These are phyloP conservation scores for Tolypocladium pustulatum DNA, from an alignment of 2,329 filamentous ascomycete genomes.

Conservation along the genomic window DNA sequence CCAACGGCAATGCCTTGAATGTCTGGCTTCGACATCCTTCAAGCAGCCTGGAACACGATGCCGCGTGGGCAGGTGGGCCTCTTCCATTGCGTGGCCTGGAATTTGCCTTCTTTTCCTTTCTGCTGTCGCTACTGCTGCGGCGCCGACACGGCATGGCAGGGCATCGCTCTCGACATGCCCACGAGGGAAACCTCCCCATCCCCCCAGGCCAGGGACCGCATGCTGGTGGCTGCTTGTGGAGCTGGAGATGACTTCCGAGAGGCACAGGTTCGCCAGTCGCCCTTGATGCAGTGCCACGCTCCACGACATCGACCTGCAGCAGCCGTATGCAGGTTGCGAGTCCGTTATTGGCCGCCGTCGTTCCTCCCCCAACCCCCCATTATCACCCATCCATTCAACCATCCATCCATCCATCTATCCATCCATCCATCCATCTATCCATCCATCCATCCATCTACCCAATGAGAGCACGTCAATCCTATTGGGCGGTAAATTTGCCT, in stretches of 20 bases:
- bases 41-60: not conserved
- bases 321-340: not conserved
- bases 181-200: not conserved
- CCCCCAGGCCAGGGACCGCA: not conserved
- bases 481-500: not conserved
- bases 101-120: not conserved
- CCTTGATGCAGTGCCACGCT: not conserved
- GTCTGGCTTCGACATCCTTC: not conserved
- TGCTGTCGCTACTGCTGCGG: not conserved
- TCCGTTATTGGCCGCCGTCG: not conserved
- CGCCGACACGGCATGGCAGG: not conserved
- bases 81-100: not conserved
- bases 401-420: not conserved
- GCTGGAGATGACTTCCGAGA: constrained; percentile 2
- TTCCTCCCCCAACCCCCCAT: not conserved
- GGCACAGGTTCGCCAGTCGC: not conserved
- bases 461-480: not conserved
- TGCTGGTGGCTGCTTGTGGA: constrained; percentile 1
- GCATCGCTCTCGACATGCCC: not conserved
- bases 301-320: not conserved
- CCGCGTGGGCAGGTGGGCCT: constrained; percentile 1
- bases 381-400: not conserved
- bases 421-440: not conserved
- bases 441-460: not conserved
- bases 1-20: not conserved